These are phyloP conservation scores for Podospora pseudopauciseta DNA, from an alignment of 495 filamentous ascomycete species.

Conservation along the genomic window DNA sequence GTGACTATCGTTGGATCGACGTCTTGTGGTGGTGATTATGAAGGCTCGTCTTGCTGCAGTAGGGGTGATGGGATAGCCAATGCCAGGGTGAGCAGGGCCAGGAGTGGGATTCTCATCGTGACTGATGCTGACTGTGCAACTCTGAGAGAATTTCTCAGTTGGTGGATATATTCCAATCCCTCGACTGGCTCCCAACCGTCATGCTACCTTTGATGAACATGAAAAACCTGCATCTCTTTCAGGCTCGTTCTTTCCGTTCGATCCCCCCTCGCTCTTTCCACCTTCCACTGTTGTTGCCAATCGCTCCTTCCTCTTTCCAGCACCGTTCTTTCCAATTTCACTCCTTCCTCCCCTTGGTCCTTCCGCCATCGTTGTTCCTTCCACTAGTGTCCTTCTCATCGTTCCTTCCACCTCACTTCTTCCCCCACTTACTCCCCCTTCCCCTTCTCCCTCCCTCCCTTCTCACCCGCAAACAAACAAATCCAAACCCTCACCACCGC, in stretches of 20 bases:
- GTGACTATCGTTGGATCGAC: not conserved
- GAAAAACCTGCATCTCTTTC: not conserved
- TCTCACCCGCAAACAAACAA: not conserved
- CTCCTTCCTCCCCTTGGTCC: too few relatives aligned
- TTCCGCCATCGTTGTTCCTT: too few relatives aligned
- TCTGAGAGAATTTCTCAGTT: too few relatives aligned
- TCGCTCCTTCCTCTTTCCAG: too few relatives aligned
- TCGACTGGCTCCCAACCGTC: not conserved
- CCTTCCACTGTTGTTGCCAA: too few relatives aligned
- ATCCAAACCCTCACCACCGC: constrained; percentile 19
- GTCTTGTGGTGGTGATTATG: not conserved
- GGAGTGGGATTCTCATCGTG: not conserved
- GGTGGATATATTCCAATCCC: too few relatives aligned
- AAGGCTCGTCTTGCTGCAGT: not conserved
- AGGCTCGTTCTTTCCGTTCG: too few relatives aligned
- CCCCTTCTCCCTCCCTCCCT: constrained; percentile 6
- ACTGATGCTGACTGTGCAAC: too few relatives aligned
- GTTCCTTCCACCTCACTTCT: too few relatives aligned
- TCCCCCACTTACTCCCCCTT: constrained; percentile 7
- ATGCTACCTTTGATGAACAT: not conserved
- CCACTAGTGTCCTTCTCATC: too few relatives aligned
- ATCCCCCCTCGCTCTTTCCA: too few relatives aligned
- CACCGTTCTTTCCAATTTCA: too few relatives aligned
- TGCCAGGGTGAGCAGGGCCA: not conserved
- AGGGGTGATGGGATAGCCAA: not conserved